A percentile compares a stretch with the other conserved stretches of the same genome.
Conservation (phyloP, 768 basidiomycete genomes). For the Obba rivulosa region DNA sequence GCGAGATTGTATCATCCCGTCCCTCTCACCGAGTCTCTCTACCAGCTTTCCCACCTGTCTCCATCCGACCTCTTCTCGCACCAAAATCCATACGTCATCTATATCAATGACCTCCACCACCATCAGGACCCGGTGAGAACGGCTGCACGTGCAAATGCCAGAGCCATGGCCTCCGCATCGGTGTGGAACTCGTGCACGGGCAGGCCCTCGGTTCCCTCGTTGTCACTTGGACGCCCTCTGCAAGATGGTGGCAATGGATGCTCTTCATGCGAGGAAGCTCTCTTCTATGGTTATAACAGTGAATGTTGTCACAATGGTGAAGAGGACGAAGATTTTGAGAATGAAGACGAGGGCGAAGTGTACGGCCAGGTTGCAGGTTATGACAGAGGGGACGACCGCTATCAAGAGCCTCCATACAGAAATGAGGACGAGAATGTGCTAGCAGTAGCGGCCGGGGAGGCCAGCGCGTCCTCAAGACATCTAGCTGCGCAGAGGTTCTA, state of each 20-base stretch:
- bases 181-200: too few relatives aligned
- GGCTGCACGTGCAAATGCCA: too few relatives aligned
- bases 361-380: not conserved
- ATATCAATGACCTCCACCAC: conserved; percentile 26
- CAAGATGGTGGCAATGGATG: too few relatives aligned
- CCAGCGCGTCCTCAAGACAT: not conserved
- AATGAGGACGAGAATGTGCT: not conserved
- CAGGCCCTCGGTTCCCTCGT: not conserved
- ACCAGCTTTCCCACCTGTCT: not conserved
- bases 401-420: not conserved
- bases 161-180: not conserved
- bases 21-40: conserved; percentile 8
- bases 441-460: conserved; percentile 2
- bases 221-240: not conserved
- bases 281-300: not conserved
- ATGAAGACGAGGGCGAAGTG: not conserved
- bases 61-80: conserved; percentile 27
- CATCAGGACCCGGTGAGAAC: not conserved
- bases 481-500: conserved; percentile 4
- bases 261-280: conserved; percentile 4
- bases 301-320: not conserved
- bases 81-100: conserved; percentile 26
- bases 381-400: not conserved
- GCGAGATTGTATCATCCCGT: conserved; percentile 15
- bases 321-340: not conserved